Conservation (phyloP, 495 filamentous ascomycete genomes). For the Tuber microsphaerosporum region DNA sequence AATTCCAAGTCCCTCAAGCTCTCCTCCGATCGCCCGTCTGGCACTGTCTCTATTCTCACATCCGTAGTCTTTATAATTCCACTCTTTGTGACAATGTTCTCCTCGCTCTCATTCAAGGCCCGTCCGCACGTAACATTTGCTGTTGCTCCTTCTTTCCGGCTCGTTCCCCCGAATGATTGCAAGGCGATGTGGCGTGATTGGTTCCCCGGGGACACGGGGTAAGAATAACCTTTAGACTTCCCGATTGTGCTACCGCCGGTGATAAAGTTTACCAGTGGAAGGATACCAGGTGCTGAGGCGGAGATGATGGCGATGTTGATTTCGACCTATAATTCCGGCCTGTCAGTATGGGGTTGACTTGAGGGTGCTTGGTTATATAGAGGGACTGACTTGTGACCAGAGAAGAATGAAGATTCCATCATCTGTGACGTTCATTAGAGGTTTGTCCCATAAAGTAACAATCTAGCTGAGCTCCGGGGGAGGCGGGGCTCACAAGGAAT, state of each 20-base stretch:
- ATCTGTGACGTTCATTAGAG: conserved; percentile 10
- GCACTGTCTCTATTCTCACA: conserved; percentile 33
- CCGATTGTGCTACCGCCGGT: conserved; percentile 9
- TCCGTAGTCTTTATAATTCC: conserved; percentile 36
- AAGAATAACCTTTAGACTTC: conserved; percentile 7
- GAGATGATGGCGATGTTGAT: conserved; percentile 41
- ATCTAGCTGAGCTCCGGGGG: neutral
- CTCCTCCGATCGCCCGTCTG: conserved; percentile 10
- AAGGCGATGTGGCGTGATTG: conserved; percentile 45
- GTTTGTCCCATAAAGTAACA: neutral
- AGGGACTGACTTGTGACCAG: conserved; percentile 32
- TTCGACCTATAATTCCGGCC: conserved; percentile 22
- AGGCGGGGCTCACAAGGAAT: conserved; percentile 19
- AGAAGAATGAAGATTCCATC: conserved; percentile 38
- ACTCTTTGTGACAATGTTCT: conserved; percentile 28
- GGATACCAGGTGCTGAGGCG: conserved; percentile 38
- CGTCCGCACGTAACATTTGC: conserved; percentile 18
- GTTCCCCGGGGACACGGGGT: neutral
- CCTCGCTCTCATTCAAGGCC: conserved; percentile 28
- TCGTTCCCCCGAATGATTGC: conserved; percentile 16
- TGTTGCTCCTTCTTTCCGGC: conserved; percentile 14
- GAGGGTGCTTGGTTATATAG: neutral
- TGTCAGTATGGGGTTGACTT: neutral
- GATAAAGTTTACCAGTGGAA: conserved; percentile 29
- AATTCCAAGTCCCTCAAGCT: conserved; percentile 17